Conservation (phyloP, 163 green algal species). For the Scenedesmus sp. region DNA sequence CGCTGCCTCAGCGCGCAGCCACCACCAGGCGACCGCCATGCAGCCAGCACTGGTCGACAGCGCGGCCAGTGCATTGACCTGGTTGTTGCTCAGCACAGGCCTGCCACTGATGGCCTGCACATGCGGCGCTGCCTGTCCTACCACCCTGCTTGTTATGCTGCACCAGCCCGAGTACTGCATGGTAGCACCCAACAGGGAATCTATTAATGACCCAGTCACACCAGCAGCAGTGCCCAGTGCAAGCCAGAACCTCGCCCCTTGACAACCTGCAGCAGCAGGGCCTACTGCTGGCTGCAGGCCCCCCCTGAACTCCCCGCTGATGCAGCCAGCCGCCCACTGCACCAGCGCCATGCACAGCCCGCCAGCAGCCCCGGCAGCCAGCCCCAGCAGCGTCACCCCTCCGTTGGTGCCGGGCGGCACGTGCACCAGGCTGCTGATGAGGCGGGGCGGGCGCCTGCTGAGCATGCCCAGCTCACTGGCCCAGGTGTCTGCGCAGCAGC, state of each 20-base stretch:
- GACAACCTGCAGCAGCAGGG: slow-evolving; percentile 52
- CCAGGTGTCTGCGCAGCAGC: slow-evolving; percentile 96
- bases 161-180: slow-evolving; percentile 90
- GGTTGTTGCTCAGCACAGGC: slow-evolving; percentile 87
- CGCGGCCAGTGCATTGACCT: slow-evolving; percentile 79
- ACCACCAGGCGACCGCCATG: not conserved
- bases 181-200: slow-evolving; percentile 92
- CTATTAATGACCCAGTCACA: slow-evolving; percentile 87
- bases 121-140: slow-evolving; percentile 65
- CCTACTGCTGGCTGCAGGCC: slow-evolving; percentile 50
- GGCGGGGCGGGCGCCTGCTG: slow-evolving; percentile 72
- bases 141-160: slow-evolving; percentile 68
- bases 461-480: slow-evolving; percentile 93
- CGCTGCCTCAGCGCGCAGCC: not conserved
- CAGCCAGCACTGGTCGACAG: slow-evolving; percentile 2
- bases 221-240: slow-evolving; percentile 70
- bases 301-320: not conserved
- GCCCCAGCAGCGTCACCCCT: slow-evolving; percentile 81
- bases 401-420: slow-evolving; percentile 75
- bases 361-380: slow-evolving; percentile 73
- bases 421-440: slow-evolving; percentile 81
- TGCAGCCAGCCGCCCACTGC: slow-evolving; percentile 61
- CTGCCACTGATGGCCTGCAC: slow-evolving; percentile 83
- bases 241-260: slow-evolving; percentile 10
- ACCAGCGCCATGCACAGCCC: slow-evolving; percentile 80